A percentile compares a stretch with the other conserved stretches of the same genome.
phyloP scores from a whole-genome alignment of 352 stramenopile species.

The Globisporangium uncinulatum region DNA sequence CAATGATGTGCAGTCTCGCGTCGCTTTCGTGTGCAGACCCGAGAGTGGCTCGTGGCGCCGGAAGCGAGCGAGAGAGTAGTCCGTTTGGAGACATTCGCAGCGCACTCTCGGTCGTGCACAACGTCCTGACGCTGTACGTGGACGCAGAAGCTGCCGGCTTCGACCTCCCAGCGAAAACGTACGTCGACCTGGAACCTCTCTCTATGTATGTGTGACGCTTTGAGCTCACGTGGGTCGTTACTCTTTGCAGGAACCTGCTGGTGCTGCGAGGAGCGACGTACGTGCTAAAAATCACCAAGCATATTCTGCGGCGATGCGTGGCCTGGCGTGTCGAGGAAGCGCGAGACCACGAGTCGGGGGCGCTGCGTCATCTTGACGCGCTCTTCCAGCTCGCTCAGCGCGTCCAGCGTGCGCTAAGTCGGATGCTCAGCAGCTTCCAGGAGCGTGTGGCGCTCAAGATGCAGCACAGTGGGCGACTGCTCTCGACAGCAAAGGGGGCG shows the following conservation, averaged over 20 bases:
- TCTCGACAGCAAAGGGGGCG: slow-evolving; percentile 10
- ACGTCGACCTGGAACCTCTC: slow-evolving; percentile 1
- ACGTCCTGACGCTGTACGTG: slow-evolving; percentile 36
- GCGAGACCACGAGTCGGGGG: slow-evolving; percentile 21
- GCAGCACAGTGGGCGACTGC: slow-evolving; percentile 24
- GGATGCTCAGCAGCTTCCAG: slow-evolving; percentile 40
- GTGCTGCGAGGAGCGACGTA: slow-evolving; percentile 35
- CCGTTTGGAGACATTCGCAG: slow-evolving; percentile 40
- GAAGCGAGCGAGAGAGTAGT: slow-evolving; percentile 3
- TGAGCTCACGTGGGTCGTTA: background rate
- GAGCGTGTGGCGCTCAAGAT: slow-evolving; percentile 67
- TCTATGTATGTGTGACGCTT: background rate
- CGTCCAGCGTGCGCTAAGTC: slow-evolving; percentile 34
- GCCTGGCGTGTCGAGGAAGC: slow-evolving; percentile 39
- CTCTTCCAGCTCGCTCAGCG: slow-evolving; percentile 30
- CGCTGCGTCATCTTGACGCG: slow-evolving; percentile 35
- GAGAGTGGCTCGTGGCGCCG: slow-evolving; percentile 15
- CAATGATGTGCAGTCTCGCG: slow-evolving; percentile 45
- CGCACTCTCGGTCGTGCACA: slow-evolving; percentile 36
- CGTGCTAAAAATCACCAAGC: slow-evolving; percentile 25
- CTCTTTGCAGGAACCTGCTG: slow-evolving; percentile 24
- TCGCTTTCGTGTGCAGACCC: slow-evolving; percentile 35
- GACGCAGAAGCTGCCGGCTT: slow-evolving; percentile 45
- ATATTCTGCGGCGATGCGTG: slow-evolving; percentile 34
- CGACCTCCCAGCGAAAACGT: slow-evolving; percentile 44